A percentile compares a stretch with the other conserved stretches of the same genome.
Conservation (phyloP, 768 basidiomycete genomes). For the Xerocomellus intermedius region DNA sequence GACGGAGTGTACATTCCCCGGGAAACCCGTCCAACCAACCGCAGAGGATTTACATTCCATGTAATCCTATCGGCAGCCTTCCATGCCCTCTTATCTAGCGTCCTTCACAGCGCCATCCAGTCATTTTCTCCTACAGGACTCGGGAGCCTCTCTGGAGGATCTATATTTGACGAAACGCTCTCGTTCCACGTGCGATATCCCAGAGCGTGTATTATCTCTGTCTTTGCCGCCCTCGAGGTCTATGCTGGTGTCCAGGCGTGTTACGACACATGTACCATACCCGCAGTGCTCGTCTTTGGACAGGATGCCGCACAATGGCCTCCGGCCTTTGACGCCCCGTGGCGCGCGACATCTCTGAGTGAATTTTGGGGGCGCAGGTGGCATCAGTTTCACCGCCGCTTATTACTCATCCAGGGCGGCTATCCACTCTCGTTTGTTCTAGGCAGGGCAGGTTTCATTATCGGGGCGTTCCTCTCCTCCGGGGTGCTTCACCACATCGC, state of each 20-base stretch:
- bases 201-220: conserved; percentile 44
- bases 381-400: conserved; percentile 37
- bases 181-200: conserved; percentile 25
- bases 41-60: conserved; percentile 21
- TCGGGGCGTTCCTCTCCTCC: conserved; percentile 58
- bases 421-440: conserved; percentile 34
- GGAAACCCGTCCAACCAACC: conserved; percentile 39
- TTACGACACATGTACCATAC: conserved; percentile 25
- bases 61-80: conserved; percentile 34
- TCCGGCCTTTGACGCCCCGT: conserved; percentile 32
- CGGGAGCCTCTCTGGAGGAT: conserved; percentile 17
- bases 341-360: conserved; percentile 32
- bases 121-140: conserved; percentile 13
- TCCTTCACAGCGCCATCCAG: conserved; percentile 37
- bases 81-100: conserved; percentile 42
- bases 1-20: conserved; percentile 23
- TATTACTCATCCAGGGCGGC: conserved; percentile 32
- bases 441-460: conserved; percentile 46
- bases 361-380: conserved; percentile 39
- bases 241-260: conserved; percentile 42
- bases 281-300: conserved; percentile 27
- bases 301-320: conserved; percentile 33
- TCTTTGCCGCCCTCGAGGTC: conserved; percentile 40
- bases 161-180: conserved; percentile 34
- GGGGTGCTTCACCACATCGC: conserved; percentile 50